Evolutionary conservation across 805 yeast species (phyloP), one percentile per base, ranked within the genome.

Genomic region (Candida awuae): DNA sequence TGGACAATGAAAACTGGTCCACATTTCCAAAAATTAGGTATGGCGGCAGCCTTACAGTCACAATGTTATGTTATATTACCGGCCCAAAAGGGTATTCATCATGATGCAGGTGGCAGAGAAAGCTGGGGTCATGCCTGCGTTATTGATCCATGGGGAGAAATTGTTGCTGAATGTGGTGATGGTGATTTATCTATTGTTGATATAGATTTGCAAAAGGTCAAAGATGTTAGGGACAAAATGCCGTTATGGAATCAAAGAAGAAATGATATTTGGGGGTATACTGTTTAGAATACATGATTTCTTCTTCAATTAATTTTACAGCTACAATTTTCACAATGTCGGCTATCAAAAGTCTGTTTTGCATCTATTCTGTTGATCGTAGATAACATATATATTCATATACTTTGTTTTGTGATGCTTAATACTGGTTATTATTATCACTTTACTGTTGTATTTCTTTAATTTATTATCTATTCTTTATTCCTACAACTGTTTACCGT

Each of bases 1-100:
- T 92, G 94, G 68, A 92, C 96, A 0, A 73, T 83, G 55, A 77
- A 79, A 46, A 90, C 97, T 0, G 98, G 98, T 1, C 85, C 90
- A 1, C 98, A 90, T 54, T 90, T 97, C 95, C 77, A 77, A 38
- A 58, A 74, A 1, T 65, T 90, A 37, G 96, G 85, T 2, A 67
- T 76, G 20, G 81, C 95, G 0, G 66, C 97, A 34, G 97, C 97
- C 4, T 71, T 90, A 10, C 95, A 88, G 54, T 73, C 90, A 1
- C 97, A 92, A 59, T 68, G 82, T 43, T 92, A 72, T 56, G 95
- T 88, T 6, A 65, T 90, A 4, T 74, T 87, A 82, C 88, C 97
- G 2, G 94, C 92, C 0, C 95, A 86, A 54, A 75, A 77, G 40
- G 97, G 97, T 2, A 59, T 62, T 29, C 96, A 87, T 55, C 76